Evolutionary conservation across 1,139 yeast species (phyloP), one percentile per base, ranked within the genome.

Genomic region (Kodamaea arcana): DNA sequence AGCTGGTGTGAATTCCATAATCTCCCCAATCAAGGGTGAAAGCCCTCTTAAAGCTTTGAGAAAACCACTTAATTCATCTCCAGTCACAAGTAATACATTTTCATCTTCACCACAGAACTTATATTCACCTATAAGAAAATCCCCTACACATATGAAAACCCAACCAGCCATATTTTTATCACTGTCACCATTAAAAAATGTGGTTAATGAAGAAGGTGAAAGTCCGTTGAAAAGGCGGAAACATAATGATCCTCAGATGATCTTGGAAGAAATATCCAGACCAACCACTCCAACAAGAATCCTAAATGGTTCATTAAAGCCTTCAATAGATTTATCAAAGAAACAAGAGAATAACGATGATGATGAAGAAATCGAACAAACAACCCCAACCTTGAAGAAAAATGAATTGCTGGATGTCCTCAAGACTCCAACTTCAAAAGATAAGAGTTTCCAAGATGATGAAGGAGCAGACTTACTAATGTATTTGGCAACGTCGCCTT

Each of bases 401-500:
- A 36, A 36, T 4, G 48, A 48, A 27, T 28, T 46, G 33, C 35
- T 35, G 31, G 40, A 27, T 15, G 41, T 64, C 21, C 58, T 66
- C 41, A 57, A 55, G 29, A 68, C 74, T 3, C 73, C 75, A 2
- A 65, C 69, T 1, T 69, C 64, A 42, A 30, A 46, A 4, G 40
- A 43, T 27, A 43, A 45, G 11, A 45, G 47, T 5, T 49, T 60
- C 46, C 59, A 71, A 37, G 80, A 75, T 40, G 85, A 81, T 35
- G 88, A 82, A 54, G 95, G 95, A 4, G 95, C 94, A 1, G 94
- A 83, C 53, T 62, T 86, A 42, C 68, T 86, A 42, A 75, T 86
- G 78, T 86, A 77, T 54, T 67, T 86, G 48, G 94, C 95, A 3
- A 83, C 94, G 4, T 83, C 94, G 3, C 95, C 95, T 1, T 82